Evolutionary conservation across 106 monocot species (phyloP), one percentile per base, ranked within the genome.

Genomic region (Allium sativum): DNA sequence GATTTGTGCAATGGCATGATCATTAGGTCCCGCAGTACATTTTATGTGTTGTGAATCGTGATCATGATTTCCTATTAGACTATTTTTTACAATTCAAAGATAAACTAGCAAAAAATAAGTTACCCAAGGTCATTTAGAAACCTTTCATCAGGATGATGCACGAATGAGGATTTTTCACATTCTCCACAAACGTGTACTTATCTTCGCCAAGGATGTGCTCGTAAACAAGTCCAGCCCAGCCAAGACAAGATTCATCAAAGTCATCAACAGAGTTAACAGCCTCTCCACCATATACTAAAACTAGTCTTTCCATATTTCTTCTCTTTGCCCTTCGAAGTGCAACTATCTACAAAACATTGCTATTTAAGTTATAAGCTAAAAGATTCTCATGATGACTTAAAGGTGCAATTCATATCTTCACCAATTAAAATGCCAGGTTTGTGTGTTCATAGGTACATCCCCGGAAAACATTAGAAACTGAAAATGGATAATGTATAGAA

Each of bases 61-160:
- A 73, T 18, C 3, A 55, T 56, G 19, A 9, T 40, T 16, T 19
- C 40, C 12, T 48, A 45, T 53, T 31, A 31, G 31, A 31, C 31
- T 31, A 31, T 3, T n/a, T 2, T 31, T 2, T 31, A 31, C 31
- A 31, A 31, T 31, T 31, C 31, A 31, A 31, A 31, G 31, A 31
- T 31, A 5, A 31, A 31, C 31, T 31, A 3, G 31, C 31, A 31
- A 31, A 31, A 31, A 31, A 31, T n/a, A 10, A 12, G 19, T 0
- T n/a, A 8, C 0, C 15, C 52, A 52, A 53, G 20, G 15, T 61
- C 45, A 64, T 6, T 11, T 48, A 48, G 61, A 6, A 68, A 90
- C 95, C 95, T 90, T 96, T 96, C 58, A 96, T 96, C 42, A 96
- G 69, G 55, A 96, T 96, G 19, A 87, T 90, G 57, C 95, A 96